Conservation (phyloP, 305 asterid genomes). For the Euphrasia arctica region DNA sequence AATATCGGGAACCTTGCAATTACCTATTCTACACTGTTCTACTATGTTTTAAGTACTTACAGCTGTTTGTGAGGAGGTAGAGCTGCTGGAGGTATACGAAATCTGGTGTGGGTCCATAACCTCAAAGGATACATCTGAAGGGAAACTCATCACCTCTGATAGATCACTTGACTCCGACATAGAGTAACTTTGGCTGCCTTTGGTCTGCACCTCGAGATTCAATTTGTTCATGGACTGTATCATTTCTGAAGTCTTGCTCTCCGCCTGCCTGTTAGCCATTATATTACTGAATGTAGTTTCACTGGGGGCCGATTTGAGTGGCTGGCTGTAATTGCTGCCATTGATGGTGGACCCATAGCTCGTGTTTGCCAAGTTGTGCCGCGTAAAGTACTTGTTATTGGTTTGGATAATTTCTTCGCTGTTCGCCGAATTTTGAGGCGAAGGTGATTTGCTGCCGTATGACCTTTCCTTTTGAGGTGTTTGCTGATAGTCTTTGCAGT, state of each 20-base stretch:
- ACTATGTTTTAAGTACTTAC: slow-evolving; percentile 39
- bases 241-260: slow-evolving; percentile 17
- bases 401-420: slow-evolving; percentile 25
- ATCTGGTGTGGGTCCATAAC: slow-evolving; percentile 27
- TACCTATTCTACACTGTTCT: background rate
- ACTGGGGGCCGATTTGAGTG: slow-evolving; percentile 23
- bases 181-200: slow-evolving; percentile 22
- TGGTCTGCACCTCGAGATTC: slow-evolving; percentile 29
- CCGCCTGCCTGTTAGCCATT: slow-evolving; percentile 19
- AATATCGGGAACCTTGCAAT: background rate
- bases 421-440: slow-evolving; percentile 27
- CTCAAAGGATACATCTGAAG: slow-evolving; percentile 40
- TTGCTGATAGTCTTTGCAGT: slow-evolving; percentile 21
- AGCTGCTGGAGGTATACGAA: slow-evolving; percentile 33
- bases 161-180: slow-evolving; percentile 30
- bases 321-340: slow-evolving; percentile 25
- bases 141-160: slow-evolving; percentile 35
- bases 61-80: slow-evolving; percentile 41
- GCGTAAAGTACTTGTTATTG: background rate
- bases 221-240: slow-evolving; percentile 22
- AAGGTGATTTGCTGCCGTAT: slow-evolving; percentile 23
- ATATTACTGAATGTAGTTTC: slow-evolving; percentile 14
- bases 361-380: slow-evolving; percentile 19
- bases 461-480: slow-evolving; percentile 19
- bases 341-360: slow-evolving; percentile 28